Evolutionary conservation across 2,329 filamentous ascomycete genomes (phyloP).

Genomic region (Keithomyces neogunnii): DNA sequence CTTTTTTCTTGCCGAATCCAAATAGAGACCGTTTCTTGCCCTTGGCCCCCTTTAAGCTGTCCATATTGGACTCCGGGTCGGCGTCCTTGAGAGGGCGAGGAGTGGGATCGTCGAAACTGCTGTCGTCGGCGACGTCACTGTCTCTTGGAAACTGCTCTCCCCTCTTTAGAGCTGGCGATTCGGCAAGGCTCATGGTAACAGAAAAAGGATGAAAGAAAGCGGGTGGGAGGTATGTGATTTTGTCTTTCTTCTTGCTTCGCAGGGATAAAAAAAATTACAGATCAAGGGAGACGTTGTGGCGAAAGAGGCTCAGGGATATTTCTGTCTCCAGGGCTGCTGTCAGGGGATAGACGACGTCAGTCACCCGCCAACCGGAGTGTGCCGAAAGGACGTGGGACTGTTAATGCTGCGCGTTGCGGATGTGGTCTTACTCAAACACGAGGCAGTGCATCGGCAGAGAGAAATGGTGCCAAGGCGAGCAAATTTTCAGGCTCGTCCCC

Average conservation of each 20-base stretch:
- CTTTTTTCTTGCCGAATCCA: slow-evolving; percentile 55
- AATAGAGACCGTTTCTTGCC: slow-evolving; percentile 52
- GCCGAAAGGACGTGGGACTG: not conserved
- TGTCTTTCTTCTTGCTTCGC: not conserved
- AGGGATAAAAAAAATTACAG: not conserved
- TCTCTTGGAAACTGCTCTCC: slow-evolving; percentile 6
- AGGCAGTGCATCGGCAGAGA: slow-evolving; percentile 1
- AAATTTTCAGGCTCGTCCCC: not conserved
- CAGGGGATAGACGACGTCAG: slow-evolving; percentile 6
- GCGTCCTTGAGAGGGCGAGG: slow-evolving; percentile 20
- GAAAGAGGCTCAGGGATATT: not conserved
- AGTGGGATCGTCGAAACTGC: slow-evolving; percentile 21
- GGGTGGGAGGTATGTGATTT: not conserved
- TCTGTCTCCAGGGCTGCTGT: not conserved
- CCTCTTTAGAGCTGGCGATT: slow-evolving; percentile 15
- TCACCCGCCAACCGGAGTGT: not conserved
- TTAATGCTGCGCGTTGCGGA: not conserved
- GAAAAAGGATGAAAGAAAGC: not conserved
- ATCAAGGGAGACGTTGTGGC: not conserved
- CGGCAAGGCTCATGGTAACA: slow-evolving; percentile 21
- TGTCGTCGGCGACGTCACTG: slow-evolving; percentile 17
- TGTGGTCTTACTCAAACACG: not conserved
- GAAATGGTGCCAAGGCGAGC: slow-evolving; percentile 1
- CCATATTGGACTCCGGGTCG: slow-evolving; percentile 19
- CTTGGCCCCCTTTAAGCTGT: slow-evolving; percentile 15